phyloP scores from a whole-genome alignment of 2,329 filamentous ascomycete species.

The Cercospora sp. region DNA sequence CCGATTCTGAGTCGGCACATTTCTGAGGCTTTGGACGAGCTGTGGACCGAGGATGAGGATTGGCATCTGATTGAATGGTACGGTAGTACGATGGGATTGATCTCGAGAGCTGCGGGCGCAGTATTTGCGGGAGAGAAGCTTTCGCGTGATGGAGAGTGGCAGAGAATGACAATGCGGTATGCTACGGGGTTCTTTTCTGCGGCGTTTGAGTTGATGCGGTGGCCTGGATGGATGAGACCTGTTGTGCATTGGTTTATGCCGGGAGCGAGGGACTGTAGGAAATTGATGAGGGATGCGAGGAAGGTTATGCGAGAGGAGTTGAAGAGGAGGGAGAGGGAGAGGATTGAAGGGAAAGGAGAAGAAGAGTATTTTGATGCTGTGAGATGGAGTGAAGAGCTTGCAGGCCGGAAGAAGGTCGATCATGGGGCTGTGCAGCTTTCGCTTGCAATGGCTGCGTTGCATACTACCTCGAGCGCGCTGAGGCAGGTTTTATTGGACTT shows the following conservation, averaged over 20 bases:
- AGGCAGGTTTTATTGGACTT: conserved; percentile 30
- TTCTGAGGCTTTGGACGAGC: conserved; percentile 1
- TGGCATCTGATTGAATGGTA: conserved; percentile 36
- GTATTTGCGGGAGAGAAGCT: conserved; percentile 44
- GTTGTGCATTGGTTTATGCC: conserved; percentile 41
- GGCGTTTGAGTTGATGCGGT: conserved; percentile 39
- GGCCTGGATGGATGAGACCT: conserved; percentile 39
- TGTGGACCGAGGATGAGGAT: conserved; percentile 25
- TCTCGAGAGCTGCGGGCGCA: conserved; percentile 44
- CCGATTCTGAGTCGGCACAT: conserved; percentile 14
- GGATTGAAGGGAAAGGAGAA: neutral
- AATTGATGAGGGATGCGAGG: conserved; percentile 36
- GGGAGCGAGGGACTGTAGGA: conserved; percentile 37
- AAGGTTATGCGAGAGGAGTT: conserved; percentile 41
- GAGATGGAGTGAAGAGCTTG: conserved; percentile 33
- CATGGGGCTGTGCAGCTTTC: conserved; percentile 17
- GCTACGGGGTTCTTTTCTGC: conserved; percentile 41
- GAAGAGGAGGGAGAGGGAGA: conserved; percentile 23
- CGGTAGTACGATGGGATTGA: conserved; percentile 16
- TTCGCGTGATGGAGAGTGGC: conserved; percentile 44
- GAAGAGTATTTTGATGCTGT: conserved; percentile 31
- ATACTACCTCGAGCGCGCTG: conserved; percentile 31
- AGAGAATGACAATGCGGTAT: conserved; percentile 41
- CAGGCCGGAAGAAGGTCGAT: conserved; percentile 14
- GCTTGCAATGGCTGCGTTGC: conserved; percentile 24